Conservation (phyloP, 768 basidiomycete genomes). For the Kwoniella dejecticola region DNA sequence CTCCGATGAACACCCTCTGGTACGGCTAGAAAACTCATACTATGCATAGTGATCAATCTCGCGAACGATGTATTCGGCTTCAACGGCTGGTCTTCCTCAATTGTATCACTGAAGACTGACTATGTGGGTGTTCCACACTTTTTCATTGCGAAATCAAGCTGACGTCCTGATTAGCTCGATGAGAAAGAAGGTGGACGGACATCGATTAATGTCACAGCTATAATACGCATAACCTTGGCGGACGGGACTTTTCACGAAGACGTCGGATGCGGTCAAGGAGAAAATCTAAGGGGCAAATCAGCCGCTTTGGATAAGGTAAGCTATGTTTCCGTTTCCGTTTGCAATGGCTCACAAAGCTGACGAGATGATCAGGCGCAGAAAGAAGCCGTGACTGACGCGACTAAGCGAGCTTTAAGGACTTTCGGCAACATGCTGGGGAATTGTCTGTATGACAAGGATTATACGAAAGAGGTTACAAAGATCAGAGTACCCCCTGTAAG, state of each 20-base stretch:
- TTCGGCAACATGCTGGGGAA: conserved; percentile 96
- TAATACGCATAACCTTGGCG: conserved; percentile 80
- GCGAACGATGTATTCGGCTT: conserved; percentile 99
- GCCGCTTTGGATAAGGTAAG: conserved; percentile 86
- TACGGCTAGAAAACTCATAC: neutral
- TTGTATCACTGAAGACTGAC: conserved; percentile 68
- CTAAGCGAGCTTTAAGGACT: conserved; percentile 85
- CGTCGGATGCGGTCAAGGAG: conserved; percentile 82
- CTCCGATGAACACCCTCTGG: neutral
- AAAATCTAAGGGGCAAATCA: conserved; percentile 83
- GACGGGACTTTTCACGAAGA: conserved; percentile 93
- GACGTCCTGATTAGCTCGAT: conserved; percentile 58
- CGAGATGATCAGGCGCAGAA: conserved; percentile 80
- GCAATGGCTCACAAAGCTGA: conserved; percentile 12
- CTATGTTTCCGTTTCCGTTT: neutral
- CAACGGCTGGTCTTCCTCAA: conserved; percentile 87
- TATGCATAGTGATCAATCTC: conserved; percentile 74
- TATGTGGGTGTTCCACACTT: conserved; percentile 40
- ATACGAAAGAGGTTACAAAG: conserved; percentile 78
- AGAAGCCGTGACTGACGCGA: conserved; percentile 91
- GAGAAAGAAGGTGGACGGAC: conserved; percentile 65
- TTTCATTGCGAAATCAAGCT: conserved; percentile 32
- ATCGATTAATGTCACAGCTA: conserved; percentile 73
- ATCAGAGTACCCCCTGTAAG: conserved; percentile 80
- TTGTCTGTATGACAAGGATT: conserved; percentile 94